A percentile compares a stretch with the other conserved stretches of the same genome.
Evolutionary conservation across 345 rosid genomes (phyloP).

Genomic region (Gossypium raimondii): DNA sequence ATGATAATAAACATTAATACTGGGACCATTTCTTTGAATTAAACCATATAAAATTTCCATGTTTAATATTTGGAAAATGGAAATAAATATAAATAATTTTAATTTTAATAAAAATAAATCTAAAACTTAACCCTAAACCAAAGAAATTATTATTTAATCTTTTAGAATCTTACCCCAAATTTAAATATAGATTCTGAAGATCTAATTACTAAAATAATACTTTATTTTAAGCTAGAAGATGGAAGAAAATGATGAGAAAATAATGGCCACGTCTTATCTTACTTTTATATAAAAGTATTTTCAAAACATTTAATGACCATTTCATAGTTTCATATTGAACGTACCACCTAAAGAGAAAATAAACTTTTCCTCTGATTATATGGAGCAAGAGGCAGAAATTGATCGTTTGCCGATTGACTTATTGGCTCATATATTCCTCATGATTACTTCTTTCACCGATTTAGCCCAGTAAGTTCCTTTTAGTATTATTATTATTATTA

Average conservation of each 20-base stretch:
- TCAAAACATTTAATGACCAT: neutral
- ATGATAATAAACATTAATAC: neutral
- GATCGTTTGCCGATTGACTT: constrained; percentile 75
- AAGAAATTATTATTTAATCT: neutral
- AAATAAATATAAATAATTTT: no score
- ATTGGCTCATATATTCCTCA: constrained; percentile 58
- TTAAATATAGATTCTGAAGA: neutral
- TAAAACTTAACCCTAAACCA: neutral
- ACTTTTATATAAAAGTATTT: neutral
- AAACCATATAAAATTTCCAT: no score
- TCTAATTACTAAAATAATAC: neutral
- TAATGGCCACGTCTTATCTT: constrained; percentile 34
- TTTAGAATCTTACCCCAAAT: neutral
- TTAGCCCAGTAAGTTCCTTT: constrained; percentile 59
- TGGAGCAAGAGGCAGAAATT: constrained; percentile 59
- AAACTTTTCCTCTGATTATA: constrained; percentile 12
- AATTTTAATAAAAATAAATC: neutral
- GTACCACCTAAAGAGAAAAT: constrained; percentile 1
- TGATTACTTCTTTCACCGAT: constrained; percentile 71
- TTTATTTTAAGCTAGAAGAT: constrained; percentile 6
- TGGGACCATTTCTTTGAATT: neutral
- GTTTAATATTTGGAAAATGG: no score
- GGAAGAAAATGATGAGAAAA: constrained; percentile 25
- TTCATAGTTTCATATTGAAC: neutral
- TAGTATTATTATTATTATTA: neutral